These are phyloP conservation scores for Lipomyces starkeyi DNA, from an alignment of 805 yeast species.

Conservation along the genomic window DNA sequence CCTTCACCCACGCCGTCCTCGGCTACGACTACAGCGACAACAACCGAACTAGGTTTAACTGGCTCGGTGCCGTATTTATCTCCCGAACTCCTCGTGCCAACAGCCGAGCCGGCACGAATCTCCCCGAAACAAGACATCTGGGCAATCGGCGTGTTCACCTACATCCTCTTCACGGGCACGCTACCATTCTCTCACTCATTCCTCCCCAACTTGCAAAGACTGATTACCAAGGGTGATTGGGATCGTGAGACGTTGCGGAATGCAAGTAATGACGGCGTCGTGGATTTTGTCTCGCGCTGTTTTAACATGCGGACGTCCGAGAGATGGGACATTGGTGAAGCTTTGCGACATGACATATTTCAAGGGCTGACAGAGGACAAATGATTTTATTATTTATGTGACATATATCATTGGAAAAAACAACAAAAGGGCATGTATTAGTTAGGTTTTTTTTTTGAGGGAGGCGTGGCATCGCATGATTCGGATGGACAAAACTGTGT, in stretches of 20 bases:
- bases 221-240: slow-evolving; percentile 71
- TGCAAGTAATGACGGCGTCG: slow-evolving; percentile 40
- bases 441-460: not conserved
- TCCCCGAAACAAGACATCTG: slow-evolving; percentile 63
- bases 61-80: slow-evolving; percentile 94
- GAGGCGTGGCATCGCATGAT: too few relatives aligned
- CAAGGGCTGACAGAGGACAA: not conserved
- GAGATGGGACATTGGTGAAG: slow-evolving; percentile 57
- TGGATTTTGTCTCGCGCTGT: slow-evolving; percentile 57
- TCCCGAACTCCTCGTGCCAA: slow-evolving; percentile 76
- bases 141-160: slow-evolving; percentile 85
- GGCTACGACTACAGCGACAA: slow-evolving; percentile 15
- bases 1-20: slow-evolving; percentile 15
- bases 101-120: slow-evolving; percentile 58
- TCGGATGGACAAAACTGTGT: too few relatives aligned
- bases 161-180: slow-evolving; percentile 72
- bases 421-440: too few relatives aligned
- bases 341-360: slow-evolving; percentile 39
- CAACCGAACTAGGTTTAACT: slow-evolving; percentile 43
- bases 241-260: slow-evolving; percentile 52
- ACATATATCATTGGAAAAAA: too few relatives aligned
- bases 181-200: slow-evolving; percentile 85
- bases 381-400: not conserved
- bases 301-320: slow-evolving; percentile 57
- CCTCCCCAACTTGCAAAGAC: slow-evolving; percentile 76